These are phyloP conservation scores for Nannizzia gypsea DNA, from an alignment of 2,329 filamentous ascomycete species.

Conservation along the genomic window DNA sequence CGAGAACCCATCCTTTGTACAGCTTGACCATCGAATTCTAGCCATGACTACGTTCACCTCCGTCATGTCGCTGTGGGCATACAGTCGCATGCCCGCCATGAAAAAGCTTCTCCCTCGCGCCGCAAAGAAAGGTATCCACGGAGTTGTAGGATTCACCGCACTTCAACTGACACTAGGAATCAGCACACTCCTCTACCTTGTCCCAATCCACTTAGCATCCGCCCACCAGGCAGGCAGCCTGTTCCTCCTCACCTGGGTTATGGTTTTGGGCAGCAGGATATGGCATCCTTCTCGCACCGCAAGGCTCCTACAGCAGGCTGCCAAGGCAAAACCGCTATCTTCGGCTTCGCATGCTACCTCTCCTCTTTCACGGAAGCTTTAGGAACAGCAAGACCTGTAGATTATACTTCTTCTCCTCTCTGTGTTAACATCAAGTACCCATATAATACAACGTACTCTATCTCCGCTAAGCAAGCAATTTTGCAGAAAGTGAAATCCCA, in stretches of 20 bases:
- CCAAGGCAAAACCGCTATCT: constrained; percentile 21
- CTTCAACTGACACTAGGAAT: constrained; percentile 81
- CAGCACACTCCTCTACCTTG: constrained; percentile 82
- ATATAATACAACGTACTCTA: constrained; percentile 9
- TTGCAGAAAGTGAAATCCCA: background rate
- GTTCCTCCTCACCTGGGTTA: constrained; percentile 67
- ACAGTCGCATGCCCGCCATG: constrained; percentile 56
- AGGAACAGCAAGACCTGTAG: background rate
- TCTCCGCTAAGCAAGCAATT: constrained; percentile 5
- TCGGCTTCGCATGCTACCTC: background rate
- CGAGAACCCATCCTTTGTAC: constrained; percentile 90
- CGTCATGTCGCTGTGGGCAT: constrained; percentile 69
- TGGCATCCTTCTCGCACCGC: constrained; percentile 59
- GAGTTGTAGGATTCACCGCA: constrained; percentile 69
- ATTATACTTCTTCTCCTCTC: background rate
- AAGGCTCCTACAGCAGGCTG: constrained; percentile 42
- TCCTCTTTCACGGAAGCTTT: background rate
- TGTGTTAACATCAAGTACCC: background rate
- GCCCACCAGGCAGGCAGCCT: constrained; percentile 86
- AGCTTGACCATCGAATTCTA: constrained; percentile 87
- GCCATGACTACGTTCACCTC: constrained; percentile 79
- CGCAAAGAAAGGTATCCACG: constrained; percentile 58
- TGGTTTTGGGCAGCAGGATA: constrained; percentile 67
- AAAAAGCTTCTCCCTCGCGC: constrained; percentile 45
- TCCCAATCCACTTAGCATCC: constrained; percentile 76